phyloP scores from a whole-genome alignment of 140 eudicot species.

The Cichorium intybus region DNA sequence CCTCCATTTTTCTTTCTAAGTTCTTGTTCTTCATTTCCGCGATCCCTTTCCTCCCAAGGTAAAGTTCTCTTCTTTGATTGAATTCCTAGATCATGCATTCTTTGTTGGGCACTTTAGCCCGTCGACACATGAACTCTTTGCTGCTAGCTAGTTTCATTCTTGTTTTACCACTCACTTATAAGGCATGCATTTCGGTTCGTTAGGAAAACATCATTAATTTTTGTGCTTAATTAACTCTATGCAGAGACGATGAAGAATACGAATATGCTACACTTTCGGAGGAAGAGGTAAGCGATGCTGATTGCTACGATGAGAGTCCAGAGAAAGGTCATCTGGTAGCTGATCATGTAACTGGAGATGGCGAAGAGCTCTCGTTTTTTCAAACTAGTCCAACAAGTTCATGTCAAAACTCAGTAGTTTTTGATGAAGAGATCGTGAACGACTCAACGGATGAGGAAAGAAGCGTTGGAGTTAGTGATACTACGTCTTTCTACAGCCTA shows the following conservation, averaged over 20 bases:
- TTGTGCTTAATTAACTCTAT: background rate
- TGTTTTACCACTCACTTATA: background rate
- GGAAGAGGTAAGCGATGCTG: slow-evolving; percentile 34
- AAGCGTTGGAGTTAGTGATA: slow-evolving; percentile 23
- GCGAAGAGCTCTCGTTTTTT: slow-evolving; percentile 26
- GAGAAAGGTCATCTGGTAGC: slow-evolving; percentile 38
- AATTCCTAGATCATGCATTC: background rate
- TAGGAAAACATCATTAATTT: background rate
- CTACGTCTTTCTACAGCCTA: slow-evolving; percentile 39
- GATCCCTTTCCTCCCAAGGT: slow-evolving; percentile 63
- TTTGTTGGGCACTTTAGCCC: background rate
- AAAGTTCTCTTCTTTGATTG: background rate
- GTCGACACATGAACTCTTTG: background rate
- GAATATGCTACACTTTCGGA: slow-evolving; percentile 49
- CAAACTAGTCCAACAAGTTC: slow-evolving; percentile 31
- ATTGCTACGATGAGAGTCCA: slow-evolving; percentile 16
- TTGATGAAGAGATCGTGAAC: slow-evolving; percentile 8
- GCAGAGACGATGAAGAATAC: slow-evolving; percentile 56
- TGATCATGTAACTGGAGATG: slow-evolving; percentile 27
- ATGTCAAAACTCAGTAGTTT: slow-evolving; percentile 29
- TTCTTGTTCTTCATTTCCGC: slow-evolving; percentile 52
- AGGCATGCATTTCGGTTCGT: background rate
- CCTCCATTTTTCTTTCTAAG: slow-evolving; percentile 65
- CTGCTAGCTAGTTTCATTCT: too few relatives aligned
- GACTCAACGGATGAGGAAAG: slow-evolving; percentile 14